Base-by-base conservation (phyloP, 2,329 filamentous ascomycete genomes). In the Clonostachys solani region DNA sequence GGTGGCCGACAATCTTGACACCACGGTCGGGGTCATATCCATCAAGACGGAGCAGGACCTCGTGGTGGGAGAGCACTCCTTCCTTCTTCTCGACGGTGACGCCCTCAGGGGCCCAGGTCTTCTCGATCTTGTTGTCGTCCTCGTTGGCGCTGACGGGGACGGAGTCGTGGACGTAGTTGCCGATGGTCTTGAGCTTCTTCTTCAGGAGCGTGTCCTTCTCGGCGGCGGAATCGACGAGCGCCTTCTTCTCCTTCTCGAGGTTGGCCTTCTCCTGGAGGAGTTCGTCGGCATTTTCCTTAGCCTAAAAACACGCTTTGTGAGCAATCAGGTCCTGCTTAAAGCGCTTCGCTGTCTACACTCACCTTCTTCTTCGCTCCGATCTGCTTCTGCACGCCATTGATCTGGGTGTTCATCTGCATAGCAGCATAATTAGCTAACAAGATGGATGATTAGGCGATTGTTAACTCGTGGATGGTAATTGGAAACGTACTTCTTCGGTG, bases 1-100 rank as follows among this genome's bases (percentile, higher is more conserved):
- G 81, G 69, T 97, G 92, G 45, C 94, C 92, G 41, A 95, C 92
- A 53, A 97, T 81, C 76, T 97, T 97, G 54, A 91, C 88, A 55
- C 91, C 91, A 54, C 94, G 86, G 62, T 96, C 90, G 2, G 90
- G 87, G 64, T 97, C 94, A 63, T 95, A 96, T 46, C 92, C 92
- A 57, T 94, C 90, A 52, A 97, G 73, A 57, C 90, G 81, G 49
- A 86, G 83, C 50, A 97, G 81, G 47, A 99, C 91, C 65, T 97
- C 92, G 68, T 99, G 94, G 67, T 99, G 94, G 45, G 92, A 96
- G 52, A 97, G 85, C 52, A 80, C 74, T 10, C 23, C 23, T 49
- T 87, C 78, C 58, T 83, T 81, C 76, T 92, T 92, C 69, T 91
- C 83, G 43, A 88, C 81, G 18, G 72, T 78, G 49, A 85, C 78